phyloP scores from a whole-genome alignment of 2,329 filamentous ascomycete species.

The Clarireedia homoeocarpa region DNA sequence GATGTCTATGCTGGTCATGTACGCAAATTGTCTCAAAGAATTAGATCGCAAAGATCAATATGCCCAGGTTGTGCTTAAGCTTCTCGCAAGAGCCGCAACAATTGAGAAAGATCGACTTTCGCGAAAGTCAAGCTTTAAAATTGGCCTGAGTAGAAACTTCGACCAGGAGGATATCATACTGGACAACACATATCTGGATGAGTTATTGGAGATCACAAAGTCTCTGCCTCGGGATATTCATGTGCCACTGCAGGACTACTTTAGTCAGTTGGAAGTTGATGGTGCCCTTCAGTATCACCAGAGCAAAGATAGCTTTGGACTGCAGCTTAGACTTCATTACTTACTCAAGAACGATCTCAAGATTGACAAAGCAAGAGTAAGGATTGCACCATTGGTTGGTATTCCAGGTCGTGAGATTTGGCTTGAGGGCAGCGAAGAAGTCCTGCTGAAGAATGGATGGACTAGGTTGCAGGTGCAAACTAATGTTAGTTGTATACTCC shows the following conservation, averaged over 20 bases:
- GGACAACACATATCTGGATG: conserved; percentile 26
- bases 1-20: conserved; percentile 76
- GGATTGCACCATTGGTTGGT: conserved; percentile 47
- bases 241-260: conserved; percentile 65
- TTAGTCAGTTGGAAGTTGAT: conserved; percentile 60
- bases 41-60: conserved; percentile 73
- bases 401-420: conserved; percentile 59
- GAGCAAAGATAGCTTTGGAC: conserved; percentile 65
- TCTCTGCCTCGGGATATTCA: conserved; percentile 51
- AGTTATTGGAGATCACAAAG: conserved; percentile 25
- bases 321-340: conserved; percentile 62
- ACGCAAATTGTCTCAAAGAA: conserved; percentile 72
- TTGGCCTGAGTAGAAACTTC: conserved; percentile 11
- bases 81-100: conserved; percentile 60
- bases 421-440: conserved; percentile 39
- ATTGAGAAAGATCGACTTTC: conserved; percentile 43
- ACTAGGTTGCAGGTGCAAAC: conserved; percentile 38
- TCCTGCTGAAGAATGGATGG: conserved; percentile 40
- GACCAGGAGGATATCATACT: conserved; percentile 13
- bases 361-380: conserved; percentile 57
- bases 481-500: conserved; percentile 31
- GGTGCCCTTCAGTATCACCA: conserved; percentile 62
- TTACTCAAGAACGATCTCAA: conserved; percentile 63
- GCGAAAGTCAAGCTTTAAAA: conserved; percentile 27
- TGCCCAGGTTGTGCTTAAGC: conserved; percentile 63